Conservation (phyloP, 805 yeast genomes). For the Kazachstania bromeliacearum region DNA sequence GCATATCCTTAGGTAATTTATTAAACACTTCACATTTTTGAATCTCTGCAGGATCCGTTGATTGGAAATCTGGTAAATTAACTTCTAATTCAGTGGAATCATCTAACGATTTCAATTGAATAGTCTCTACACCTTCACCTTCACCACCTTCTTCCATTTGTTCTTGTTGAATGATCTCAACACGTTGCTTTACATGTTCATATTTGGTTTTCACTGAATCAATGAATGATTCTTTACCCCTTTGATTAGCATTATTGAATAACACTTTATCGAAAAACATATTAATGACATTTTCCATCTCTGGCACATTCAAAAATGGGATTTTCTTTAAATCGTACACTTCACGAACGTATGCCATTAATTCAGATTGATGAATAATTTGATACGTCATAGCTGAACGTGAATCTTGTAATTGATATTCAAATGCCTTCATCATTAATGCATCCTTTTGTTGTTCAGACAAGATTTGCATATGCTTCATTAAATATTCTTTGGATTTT, state of each 20-base stretch:
- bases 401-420: constrained; percentile 53
- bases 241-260: constrained; percentile 30
- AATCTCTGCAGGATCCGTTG: constrained; percentile 35
- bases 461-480: constrained; percentile 57
- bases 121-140: constrained; percentile 59
- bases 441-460: constrained; percentile 85
- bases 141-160: constrained; percentile 26
- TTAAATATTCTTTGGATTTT: constrained; percentile 43
- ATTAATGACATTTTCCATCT: constrained; percentile 40
- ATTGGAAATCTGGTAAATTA: constrained; percentile 52
- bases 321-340: constrained; percentile 31
- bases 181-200: constrained; percentile 66
- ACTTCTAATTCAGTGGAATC: constrained; percentile 70
- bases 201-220: constrained; percentile 69
- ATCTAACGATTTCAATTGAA: constrained; percentile 83
- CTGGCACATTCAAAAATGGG: constrained; percentile 24
- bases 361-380: constrained; percentile 69
- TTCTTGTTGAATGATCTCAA: constrained; percentile 55
- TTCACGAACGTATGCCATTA: constrained; percentile 60
- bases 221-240: constrained; percentile 60
- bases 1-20: constrained; percentile 52
- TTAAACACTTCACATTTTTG: constrained; percentile 46
- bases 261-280: constrained; percentile 59
- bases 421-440: constrained; percentile 86
- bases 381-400: constrained; percentile 39